Base-by-base conservation (phyloP, 139 green algal species). In the Chlorella vulgaris region DNA sequence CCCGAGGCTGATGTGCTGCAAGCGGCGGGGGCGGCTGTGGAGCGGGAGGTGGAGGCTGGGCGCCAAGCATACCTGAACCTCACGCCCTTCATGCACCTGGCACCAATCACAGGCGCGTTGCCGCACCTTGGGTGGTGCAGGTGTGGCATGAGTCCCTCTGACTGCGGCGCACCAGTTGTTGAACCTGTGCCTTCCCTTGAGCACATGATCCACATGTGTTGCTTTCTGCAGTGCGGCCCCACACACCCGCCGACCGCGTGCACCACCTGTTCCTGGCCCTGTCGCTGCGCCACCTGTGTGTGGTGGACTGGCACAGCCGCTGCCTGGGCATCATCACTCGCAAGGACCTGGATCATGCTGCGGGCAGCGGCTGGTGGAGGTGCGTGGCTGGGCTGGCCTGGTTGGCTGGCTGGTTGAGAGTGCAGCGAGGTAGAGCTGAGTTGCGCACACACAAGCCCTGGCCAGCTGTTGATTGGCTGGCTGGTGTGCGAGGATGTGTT, bases 271-370 rank as follows among this genome's bases (percentile, higher is more conserved):
- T 99, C 87, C 74, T 94, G 22, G 67, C 84, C 22, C 88, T 99
- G 67, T 93, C 92, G 0, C 90, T 98, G 85, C 92, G 96, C 3
- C 96, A 99, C 83, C 89, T 99, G 80, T 88, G 87, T n/a, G 95
- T 98, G 28, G 88, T 96, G 50, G 91, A 97, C 62, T 80, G 66
- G 4, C 81, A 85, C 28, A 91, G 93, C 76, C 79, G 84, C 62
- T 89, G 97, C 55, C 67, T 93, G 55, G 96, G 96, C 78, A 94
- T 99, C 74, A 96, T 98, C 86, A 99, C 96, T 15, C 89, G 96
- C 60, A 97, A 98, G 87, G 96, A 99, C 81, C 86, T 99, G 51
- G 91, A 94, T 83, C 82, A 88, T 43, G 90, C 90, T 7, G 85
- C 89, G 0, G 88, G 86, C 10, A 35, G 61, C 53, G 88, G 88